Percentiles rank a stretch among this genome's conserved stretches.
phyloP scores from a whole-genome alignment of 768 basidiomycete species.

The Leccinellum rugosiceps region DNA sequence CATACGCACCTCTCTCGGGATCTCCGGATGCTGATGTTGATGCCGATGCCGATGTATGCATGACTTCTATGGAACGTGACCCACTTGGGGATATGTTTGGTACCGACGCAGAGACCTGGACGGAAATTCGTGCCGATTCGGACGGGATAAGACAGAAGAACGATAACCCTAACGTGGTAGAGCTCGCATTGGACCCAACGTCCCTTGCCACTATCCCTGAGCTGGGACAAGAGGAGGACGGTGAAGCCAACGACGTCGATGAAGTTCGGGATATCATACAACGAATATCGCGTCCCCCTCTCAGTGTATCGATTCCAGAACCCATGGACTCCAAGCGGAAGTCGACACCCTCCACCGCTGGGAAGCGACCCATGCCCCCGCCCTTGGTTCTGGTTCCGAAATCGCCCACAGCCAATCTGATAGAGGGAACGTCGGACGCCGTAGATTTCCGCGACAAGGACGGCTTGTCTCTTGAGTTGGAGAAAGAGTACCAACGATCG shows the following conservation, averaged over 20 bases:
- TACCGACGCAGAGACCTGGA: slow-evolving; percentile 63
- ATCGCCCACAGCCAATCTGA: slow-evolving; percentile 28
- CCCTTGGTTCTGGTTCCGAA: slow-evolving; percentile 52
- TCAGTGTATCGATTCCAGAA: slow-evolving; percentile 39
- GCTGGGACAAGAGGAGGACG: slow-evolving; percentile 23
- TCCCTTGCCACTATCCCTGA: slow-evolving; percentile 31
- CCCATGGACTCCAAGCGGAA: slow-evolving; percentile 34
- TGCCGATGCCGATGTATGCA: slow-evolving; percentile 36
- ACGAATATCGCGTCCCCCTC: slow-evolving; percentile 38
- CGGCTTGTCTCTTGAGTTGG: slow-evolving; percentile 24
- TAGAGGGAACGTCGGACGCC: slow-evolving; percentile 20
- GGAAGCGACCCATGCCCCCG: slow-evolving; percentile 26
- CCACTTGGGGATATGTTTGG: slow-evolving; percentile 63
- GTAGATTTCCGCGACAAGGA: slow-evolving; percentile 14
- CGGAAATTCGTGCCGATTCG: slow-evolving; percentile 44
- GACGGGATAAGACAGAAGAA: slow-evolving; percentile 24
- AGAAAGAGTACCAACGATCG: slow-evolving; percentile 27
- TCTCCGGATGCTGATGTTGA: slow-evolving; percentile 8
- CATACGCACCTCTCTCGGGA: slow-evolving; percentile 31
- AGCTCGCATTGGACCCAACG: slow-evolving; percentile 50
- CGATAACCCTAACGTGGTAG: slow-evolving; percentile 43
- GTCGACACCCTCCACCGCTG: slow-evolving; percentile 33
- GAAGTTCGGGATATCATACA: slow-evolving; percentile 36
- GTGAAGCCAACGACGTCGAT: slow-evolving; percentile 33
- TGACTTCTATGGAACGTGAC: slow-evolving; percentile 39